Percentiles rank a stretch among this genome's conserved stretches.
These are phyloP conservation scores for Erigeron philadelphicus DNA, from an alignment of 140 eudicot genomes.

Conservation along the genomic window DNA sequence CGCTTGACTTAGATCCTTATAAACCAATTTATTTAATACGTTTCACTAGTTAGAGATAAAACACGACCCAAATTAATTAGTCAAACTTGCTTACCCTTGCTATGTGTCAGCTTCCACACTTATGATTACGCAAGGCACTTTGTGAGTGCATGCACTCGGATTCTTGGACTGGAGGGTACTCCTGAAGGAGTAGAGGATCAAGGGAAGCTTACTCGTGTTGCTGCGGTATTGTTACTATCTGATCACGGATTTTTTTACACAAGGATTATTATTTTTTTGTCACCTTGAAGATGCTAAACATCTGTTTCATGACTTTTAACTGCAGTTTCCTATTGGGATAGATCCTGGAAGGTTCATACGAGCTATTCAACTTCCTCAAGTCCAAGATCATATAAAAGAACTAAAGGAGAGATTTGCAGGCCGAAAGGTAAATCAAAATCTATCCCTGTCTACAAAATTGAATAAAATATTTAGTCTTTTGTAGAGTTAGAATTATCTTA, in stretches of 20 bases:
- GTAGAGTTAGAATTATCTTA: background rate
- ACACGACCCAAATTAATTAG: background rate
- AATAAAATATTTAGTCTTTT: background rate
- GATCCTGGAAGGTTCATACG: conserved; percentile 68
- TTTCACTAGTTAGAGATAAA: background rate
- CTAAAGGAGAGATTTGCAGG: conserved; percentile 65
- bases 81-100: background rate
- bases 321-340: conserved; percentile 87
- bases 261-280: background rate
- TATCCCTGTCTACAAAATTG: background rate
- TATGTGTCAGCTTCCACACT: conserved; percentile 61
- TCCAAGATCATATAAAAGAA: conserved; percentile 55
- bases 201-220: conserved; percentile 84
- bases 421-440: conserved; percentile 46
- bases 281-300: conserved; percentile 11
- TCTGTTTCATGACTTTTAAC: conserved; percentile 13
- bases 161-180: conserved; percentile 87
- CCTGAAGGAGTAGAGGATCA: conserved; percentile 95
- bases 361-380: conserved; percentile 61
- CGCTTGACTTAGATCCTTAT: background rate
- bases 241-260: background rate
- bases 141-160: conserved; percentile 83
- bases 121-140: conserved; percentile 81
- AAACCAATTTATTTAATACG: background rate
- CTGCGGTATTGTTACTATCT: conserved; percentile 51